Base-by-base conservation (phyloP, 768 basidiomycete genomes). In the Lentinula guzmanii region DNA sequence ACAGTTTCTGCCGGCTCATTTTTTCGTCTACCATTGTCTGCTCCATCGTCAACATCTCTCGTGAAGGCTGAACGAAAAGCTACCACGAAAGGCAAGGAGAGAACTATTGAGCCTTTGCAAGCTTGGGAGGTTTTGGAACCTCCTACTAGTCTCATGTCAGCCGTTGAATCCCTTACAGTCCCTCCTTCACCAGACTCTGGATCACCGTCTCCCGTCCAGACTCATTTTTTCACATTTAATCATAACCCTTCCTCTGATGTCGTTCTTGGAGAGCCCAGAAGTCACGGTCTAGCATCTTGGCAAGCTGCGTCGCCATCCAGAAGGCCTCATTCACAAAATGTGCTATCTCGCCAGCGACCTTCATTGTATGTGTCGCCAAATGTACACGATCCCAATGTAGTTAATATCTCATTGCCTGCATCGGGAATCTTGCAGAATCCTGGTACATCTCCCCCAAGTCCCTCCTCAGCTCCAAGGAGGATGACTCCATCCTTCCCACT, bases 51-150 rank as follows among this genome's bases (percentile, higher is more conserved):
- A 11, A 63, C 68, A 37, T 28, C 72, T 28, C 70, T 51, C 15
- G 42, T 50, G 41, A 61, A 57, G 34, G 21, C 46, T 15, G 42
- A 35, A 70, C 3, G 39, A 65, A 9, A 74, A 72, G 62, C 67
- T 71, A 66, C 71, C n/a, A 65, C 68, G 41, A 77, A 75, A 69
- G 78, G 74, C 50, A 82, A 75, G 69, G 78, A 76, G 62, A 75
- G 71, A 67, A 70, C 65, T 64, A 65, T 39, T 62, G 67, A 79
- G 61, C 64, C 71, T 6, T 61, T 78, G 33, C 76, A 82, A 15
- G 57, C 72, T 11, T 83, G 82, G 82, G 81, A 82, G 65, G 70
- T 81, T n/a, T 64, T 83, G 3, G 67, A 70, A 51, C 35, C 48
- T 21, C 71, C 66, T 33, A 65, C 64, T 28, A 72, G 70, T 57